Base-by-base conservation (phyloP, 2,329 filamentous ascomycete species). In the Colletotrichum eleusines region DNA sequence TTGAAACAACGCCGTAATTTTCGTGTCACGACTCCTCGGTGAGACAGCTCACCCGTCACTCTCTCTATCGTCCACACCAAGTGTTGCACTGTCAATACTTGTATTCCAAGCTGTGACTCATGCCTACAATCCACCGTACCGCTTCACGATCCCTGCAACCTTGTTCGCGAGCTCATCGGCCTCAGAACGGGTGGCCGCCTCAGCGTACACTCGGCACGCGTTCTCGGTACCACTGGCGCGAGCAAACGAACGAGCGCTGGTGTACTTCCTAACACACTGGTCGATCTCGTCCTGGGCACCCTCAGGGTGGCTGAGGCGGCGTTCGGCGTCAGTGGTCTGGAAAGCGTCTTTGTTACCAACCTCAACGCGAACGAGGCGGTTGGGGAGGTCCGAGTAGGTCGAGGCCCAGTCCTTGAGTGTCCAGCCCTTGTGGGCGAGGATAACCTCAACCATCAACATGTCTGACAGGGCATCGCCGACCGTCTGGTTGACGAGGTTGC, bases 381-480 rank as follows among this genome's bases (percentile, higher is more conserved):
- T 98, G 63, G 96, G 96, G 18, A 98, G 90, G 80, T 99, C 96
- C 31, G 89, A 92, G 84, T 99, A 99, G 6, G 94, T 98, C 74
- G 90, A 89, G 73, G 95, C 90, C 96, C 96, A 99, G 80, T 98
- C 94, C 79, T 91, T 91, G 55, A 94, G 91, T 33, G 89, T 90
- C 95, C 95, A 99, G 75, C 87, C 88, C 85, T 98, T 98, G 88
- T 98, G 94, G 8, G 96, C 95, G 50, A 99, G 91, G 75, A 98
- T 96, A 42, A 95, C 93, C 82, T 99, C 96, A 48, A 98, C 95
- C 77, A 99, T 90, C 55, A 99, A 89, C 88, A 98, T 93, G 82
- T 99, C 96, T 0, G 94, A 97, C 68, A 99, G 88, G 57, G 96
- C 96, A 79, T 99, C 96, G 63, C 96, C 96, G 57, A 98, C 95